A percentile compares a stretch with the other conserved stretches of the same genome.
These are phyloP conservation scores for Didymella keratinophila DNA, from an alignment of 2,329 filamentous ascomycete genomes.

Conservation along the genomic window DNA sequence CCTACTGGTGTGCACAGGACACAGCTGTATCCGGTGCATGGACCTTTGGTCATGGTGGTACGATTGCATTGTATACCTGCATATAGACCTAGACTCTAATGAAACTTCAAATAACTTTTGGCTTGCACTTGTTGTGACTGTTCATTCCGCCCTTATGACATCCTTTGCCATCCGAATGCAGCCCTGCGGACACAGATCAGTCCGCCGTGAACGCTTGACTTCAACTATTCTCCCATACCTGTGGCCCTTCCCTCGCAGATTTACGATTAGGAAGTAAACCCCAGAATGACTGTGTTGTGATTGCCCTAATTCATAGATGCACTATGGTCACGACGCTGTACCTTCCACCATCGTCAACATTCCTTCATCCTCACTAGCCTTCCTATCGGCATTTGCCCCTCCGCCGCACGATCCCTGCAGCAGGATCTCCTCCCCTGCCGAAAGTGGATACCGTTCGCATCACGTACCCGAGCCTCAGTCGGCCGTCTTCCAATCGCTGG, in stretches of 20 bases:
- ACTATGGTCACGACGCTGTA: background rate
- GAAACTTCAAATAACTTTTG: background rate
- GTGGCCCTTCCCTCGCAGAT: too few species aligned
- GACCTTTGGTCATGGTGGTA: background rate
- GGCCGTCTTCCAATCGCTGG: constrained; percentile 65
- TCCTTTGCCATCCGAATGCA: background rate
- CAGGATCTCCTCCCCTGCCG: constrained; percentile 1
- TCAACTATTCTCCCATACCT: too few species aligned
- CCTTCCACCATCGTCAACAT: background rate
- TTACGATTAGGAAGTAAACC: too few species aligned
- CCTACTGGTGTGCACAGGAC: background rate
- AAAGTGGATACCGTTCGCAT: constrained; percentile 5
- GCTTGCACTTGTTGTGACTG: background rate
- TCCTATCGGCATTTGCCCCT: background rate
- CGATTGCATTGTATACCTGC: background rate
- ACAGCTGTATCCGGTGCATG: background rate
- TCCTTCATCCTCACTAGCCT: background rate
- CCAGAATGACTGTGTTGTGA: too few species aligned
- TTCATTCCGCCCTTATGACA: background rate
- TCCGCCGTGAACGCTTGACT: background rate
- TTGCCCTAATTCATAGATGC: too few species aligned
- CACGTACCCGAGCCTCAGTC: constrained; percentile 21
- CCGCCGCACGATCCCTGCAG: background rate
- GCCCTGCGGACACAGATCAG: background rate
- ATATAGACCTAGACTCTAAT: background rate